Conservation (phyloP, 1,284 basidiomycete genomes). For the Ceratorhiza oryzae-sativae region DNA sequence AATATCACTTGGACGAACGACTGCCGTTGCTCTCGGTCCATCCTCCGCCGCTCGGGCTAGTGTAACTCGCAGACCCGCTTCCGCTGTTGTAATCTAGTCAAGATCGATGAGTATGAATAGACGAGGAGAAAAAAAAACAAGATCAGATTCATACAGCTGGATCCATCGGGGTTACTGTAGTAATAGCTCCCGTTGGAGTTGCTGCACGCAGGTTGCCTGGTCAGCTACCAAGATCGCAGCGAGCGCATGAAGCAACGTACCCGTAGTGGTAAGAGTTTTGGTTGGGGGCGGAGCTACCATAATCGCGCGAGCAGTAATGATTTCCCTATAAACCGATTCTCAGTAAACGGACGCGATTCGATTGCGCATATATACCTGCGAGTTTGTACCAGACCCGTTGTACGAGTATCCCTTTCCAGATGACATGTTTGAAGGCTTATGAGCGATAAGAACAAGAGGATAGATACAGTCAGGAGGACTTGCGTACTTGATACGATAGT, state of each 20-base stretch:
- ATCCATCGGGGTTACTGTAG: conserved; percentile 37
- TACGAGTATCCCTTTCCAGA: conserved; percentile 31
- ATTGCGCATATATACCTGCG: conserved; percentile 1
- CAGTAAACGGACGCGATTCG: not conserved
- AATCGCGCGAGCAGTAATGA: conserved; percentile 41
- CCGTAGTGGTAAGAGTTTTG: conserved; percentile 41
- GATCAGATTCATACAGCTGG: conserved; percentile 5
- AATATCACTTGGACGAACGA: not conserved
- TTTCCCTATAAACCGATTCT: conserved; percentile 33
- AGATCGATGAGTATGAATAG: not conserved
- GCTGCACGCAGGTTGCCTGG: not conserved
- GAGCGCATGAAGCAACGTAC: not conserved
- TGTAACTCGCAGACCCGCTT: conserved; percentile 31
- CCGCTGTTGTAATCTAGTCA: conserved; percentile 40
- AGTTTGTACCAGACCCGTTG: conserved; percentile 23
- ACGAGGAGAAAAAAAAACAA: not conserved
- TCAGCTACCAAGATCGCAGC: not conserved
- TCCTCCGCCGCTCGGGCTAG: conserved; percentile 39
- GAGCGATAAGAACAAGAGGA: not conserved
- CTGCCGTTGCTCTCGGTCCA: conserved; percentile 33
- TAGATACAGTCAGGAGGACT: too few species aligned
- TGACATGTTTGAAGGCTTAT: not conserved
- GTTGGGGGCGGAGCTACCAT: conserved; percentile 38
- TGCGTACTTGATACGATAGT: not conserved
- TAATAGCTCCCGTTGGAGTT: conserved; percentile 42